These are phyloP conservation scores for Rutidosis leptorrhynchoides DNA, from an alignment of 129 eudicot genomes.

Conservation along the genomic window DNA sequence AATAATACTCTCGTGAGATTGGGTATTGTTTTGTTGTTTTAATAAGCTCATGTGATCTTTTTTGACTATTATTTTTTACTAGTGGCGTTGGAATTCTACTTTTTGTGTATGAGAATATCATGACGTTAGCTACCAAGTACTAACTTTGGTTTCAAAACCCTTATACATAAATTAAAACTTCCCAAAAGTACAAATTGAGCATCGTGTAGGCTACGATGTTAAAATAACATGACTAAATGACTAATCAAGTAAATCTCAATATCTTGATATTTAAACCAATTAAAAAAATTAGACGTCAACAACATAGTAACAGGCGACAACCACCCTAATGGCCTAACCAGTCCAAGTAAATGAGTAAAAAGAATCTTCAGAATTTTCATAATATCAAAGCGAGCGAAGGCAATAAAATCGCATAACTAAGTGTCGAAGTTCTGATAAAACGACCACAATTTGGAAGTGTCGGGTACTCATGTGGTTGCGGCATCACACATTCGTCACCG, in stretches of 20 bases:
- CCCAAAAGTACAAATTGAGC: neutral
- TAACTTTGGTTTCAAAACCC: too few species aligned
- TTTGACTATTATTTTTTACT: too few species aligned
- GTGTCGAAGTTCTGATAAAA: conserved; percentile 9
- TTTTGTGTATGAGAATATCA: too few species aligned
- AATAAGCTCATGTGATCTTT: too few species aligned
- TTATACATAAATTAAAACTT: neutral
- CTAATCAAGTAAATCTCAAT: too few species aligned
- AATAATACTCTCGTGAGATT: too few species aligned
- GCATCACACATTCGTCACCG: conserved; percentile 71
- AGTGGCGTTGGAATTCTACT: too few species aligned
- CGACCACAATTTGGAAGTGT: conserved; percentile 47
- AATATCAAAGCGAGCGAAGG: conserved; percentile 7
- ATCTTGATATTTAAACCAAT: too few species aligned
- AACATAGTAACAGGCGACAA: neutral
- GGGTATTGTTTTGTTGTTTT: too few species aligned
- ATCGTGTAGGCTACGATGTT: neutral
- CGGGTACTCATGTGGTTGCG: conserved; percentile 57
- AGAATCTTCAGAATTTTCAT: neutral
- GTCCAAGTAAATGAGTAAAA: neutral
- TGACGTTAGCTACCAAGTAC: too few species aligned
- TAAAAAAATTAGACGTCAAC: too few species aligned
- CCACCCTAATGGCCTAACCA: neutral
- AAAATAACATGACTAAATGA: neutral
- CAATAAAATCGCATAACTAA: conserved; percentile 11